Percentiles rank a stretch among this genome's conserved stretches.
Evolutionary conservation across 2,329 filamentous ascomycete species (phyloP).

Genomic region (Aspergillus novofumigatus): DNA sequence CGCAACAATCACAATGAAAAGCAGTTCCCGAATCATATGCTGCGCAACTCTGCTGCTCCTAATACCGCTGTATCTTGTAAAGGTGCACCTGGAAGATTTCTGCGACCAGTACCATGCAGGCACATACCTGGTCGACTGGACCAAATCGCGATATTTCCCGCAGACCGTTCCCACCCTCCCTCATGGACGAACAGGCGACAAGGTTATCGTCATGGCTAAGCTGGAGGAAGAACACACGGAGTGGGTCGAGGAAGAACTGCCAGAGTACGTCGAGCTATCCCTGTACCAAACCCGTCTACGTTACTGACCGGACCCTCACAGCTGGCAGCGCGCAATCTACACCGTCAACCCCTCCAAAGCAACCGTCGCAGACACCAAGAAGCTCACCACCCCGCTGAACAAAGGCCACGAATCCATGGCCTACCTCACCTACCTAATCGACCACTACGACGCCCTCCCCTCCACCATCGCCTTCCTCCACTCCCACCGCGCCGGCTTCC

Average conservation of each 20-base stretch:
- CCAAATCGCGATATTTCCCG: conserved; percentile 16
- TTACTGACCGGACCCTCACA: conserved; percentile 11
- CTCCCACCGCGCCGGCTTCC: conserved; percentile 48
- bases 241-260: conserved; percentile 45
- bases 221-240: conserved; percentile 40
- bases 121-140: conserved; percentile 32
- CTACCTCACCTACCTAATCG: conserved; percentile 46
- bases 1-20: conserved; percentile 26
- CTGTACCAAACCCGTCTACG: background rate
- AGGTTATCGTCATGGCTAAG: conserved; percentile 44
- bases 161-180: background rate
- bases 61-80: conserved; percentile 28
- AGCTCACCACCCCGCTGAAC: conserved; percentile 34
- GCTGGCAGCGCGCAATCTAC: conserved; percentile 47
- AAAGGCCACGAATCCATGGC: conserved; percentile 47
- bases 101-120: conserved; percentile 34
- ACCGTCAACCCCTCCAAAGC: conserved; percentile 35
- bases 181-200: conserved; percentile 25
- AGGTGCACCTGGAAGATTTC: conserved; percentile 30
- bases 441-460: conserved; percentile 45
- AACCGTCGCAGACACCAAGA: conserved; percentile 15
- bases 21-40: conserved; percentile 24
- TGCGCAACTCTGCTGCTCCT: conserved; percentile 21
- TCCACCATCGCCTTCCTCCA: conserved; percentile 55
- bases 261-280: conserved; percentile 34